phyloP scores from a whole-genome alignment of 2,329 filamentous ascomycete species.

The Fusarium concolor region DNA sequence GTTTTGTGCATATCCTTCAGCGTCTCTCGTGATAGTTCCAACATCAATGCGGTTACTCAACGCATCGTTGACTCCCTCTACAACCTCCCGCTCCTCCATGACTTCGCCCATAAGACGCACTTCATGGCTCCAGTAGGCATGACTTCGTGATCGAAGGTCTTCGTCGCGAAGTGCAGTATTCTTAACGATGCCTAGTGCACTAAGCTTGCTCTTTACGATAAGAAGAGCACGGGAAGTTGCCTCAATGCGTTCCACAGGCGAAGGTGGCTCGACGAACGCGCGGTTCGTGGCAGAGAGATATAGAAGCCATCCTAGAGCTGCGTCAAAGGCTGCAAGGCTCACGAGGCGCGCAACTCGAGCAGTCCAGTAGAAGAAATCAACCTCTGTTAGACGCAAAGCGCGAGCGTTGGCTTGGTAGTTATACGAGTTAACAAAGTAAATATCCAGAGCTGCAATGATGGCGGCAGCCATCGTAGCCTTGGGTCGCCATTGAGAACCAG shows the following conservation, averaged over 20 bases:
- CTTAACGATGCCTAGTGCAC: constrained; percentile 78
- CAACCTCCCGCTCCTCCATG: constrained; percentile 82
- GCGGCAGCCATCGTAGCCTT: constrained; percentile 73
- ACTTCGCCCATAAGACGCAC: constrained; percentile 76
- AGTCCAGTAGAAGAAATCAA: constrained; percentile 79
- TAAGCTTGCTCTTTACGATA: constrained; percentile 72
- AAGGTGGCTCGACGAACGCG: constrained; percentile 73
- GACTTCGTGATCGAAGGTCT: constrained; percentile 72
- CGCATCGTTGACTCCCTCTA: constrained; percentile 76
- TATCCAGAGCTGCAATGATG: constrained; percentile 70
- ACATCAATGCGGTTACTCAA: constrained; percentile 74
- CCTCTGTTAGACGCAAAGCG: constrained; percentile 69
- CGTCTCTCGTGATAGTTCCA: constrained; percentile 68
- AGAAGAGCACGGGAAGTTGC: constrained; percentile 66
- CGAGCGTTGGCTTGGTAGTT: constrained; percentile 72
- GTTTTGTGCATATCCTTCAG: constrained; percentile 68
- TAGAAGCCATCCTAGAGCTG: constrained; percentile 70
- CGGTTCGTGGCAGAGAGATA: constrained; percentile 85
- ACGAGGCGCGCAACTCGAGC: constrained; percentile 72
- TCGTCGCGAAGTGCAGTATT: constrained; percentile 84
- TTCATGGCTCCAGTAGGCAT: constrained; percentile 86
- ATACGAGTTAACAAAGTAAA: constrained; percentile 74
- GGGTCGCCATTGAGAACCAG: constrained; percentile 75
- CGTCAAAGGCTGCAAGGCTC: constrained; percentile 73
- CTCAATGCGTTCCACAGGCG: constrained; percentile 75